Conservation (phyloP, 768 basidiomycete genomes). For the Suillus paluster region DNA sequence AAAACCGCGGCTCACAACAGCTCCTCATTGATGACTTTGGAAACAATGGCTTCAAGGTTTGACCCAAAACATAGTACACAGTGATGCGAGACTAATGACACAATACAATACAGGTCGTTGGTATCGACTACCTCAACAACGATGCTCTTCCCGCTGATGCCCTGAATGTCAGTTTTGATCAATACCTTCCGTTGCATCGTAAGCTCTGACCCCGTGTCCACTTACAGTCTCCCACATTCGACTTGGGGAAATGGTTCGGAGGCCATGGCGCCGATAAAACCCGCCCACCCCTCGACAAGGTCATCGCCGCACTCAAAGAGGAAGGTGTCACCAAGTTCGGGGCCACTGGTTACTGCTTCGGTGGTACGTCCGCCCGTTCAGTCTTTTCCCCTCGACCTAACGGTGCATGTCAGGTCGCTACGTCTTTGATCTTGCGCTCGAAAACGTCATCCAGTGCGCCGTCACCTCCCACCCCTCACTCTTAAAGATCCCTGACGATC, state of each 20-base stretch:
- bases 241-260: slow-evolving; percentile 47
- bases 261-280: slow-evolving; percentile 45
- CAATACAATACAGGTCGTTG: slow-evolving; percentile 26
- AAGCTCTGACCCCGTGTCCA: too few species aligned
- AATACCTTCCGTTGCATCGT: neutral
- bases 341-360: slow-evolving; percentile 73
- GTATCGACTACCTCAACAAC: slow-evolving; percentile 42
- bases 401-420: slow-evolving; percentile 46
- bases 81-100: neutral
- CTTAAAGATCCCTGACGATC: slow-evolving; percentile 60
- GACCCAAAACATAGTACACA: neutral
- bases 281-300: slow-evolving; percentile 57
- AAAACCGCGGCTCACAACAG: slow-evolving; percentile 14
- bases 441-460: slow-evolving; percentile 50
- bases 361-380: slow-evolving; percentile 43
- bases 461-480: slow-evolving; percentile 66
- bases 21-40: slow-evolving; percentile 42
- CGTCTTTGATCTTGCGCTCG: slow-evolving; percentile 65
- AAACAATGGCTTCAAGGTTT: slow-evolving; percentile 42
- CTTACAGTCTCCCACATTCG: slow-evolving; percentile 34
- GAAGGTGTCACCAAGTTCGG: slow-evolving; percentile 62
- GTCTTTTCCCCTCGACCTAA: neutral
- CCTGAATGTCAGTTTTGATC: slow-evolving; percentile 13
- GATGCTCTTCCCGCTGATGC: slow-evolving; percentile 35
- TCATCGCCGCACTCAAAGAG: slow-evolving; percentile 59